phyloP scores from a whole-genome alignment of 225 moss, liverwort and hornwort species.

The Pseudoscleropodium purum region DNA sequence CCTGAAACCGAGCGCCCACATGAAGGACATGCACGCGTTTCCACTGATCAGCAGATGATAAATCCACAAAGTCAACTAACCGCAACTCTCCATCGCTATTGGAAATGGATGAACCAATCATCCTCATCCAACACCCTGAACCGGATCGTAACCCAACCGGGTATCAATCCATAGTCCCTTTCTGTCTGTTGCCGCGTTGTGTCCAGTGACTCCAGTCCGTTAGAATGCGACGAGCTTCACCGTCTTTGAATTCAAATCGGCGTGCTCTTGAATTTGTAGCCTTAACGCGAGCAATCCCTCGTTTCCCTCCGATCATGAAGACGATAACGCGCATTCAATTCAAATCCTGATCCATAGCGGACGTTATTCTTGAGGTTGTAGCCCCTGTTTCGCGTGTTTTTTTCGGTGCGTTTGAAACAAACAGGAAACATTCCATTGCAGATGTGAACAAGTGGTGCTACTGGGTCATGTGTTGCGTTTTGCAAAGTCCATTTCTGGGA shows the following conservation, averaged over 20 bases:
- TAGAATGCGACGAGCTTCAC: background rate
- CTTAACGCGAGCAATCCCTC: background rate
- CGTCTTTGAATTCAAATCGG: background rate
- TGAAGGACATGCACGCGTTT: background rate
- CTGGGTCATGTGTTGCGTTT: background rate
- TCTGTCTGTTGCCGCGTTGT: background rate
- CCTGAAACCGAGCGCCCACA: background rate
- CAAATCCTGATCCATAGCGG: background rate
- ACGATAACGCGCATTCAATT: background rate
- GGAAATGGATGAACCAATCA: background rate
- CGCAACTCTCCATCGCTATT: background rate
- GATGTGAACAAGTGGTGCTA: background rate
- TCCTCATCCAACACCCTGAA: background rate
- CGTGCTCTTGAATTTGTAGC: background rate
- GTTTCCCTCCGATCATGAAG: background rate
- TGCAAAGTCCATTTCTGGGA: background rate
- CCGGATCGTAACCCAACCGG: rapidly evolving
- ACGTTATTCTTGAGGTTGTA: background rate
- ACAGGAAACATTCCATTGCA: background rate
- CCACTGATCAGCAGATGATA: background rate
- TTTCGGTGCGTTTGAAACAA: background rate
- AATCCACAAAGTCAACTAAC: background rate
- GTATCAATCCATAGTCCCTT: background rate
- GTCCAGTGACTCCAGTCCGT: background rate
- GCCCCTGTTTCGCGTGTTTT: background rate